These are phyloP conservation scores for Chrysanthemum makinoi DNA, from an alignment of 129 eudicot species.

Conservation along the genomic window DNA sequence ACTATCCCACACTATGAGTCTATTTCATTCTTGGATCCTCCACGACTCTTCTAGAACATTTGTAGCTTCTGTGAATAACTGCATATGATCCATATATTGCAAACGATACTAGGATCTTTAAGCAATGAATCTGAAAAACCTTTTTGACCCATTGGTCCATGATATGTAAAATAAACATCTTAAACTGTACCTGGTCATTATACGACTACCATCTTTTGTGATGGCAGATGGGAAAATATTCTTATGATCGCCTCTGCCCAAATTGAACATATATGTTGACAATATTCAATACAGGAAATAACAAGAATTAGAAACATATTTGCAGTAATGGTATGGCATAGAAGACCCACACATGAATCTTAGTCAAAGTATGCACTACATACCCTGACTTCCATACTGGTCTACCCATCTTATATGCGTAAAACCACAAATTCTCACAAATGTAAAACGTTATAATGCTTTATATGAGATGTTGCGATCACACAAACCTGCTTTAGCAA, in stretches of 20 bases:
- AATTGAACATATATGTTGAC: slow-evolving; percentile 84
- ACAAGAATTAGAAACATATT: not conserved
- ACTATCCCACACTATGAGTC: too few relatives aligned
- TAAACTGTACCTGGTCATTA: slow-evolving; percentile 77
- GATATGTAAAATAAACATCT: not conserved
- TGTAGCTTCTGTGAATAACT: slow-evolving; percentile 90
- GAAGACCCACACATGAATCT: not conserved
- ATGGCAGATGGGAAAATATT: slow-evolving; percentile 84
- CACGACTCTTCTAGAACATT: slow-evolving; percentile 74
- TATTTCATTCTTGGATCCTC: slow-evolving; percentile 77
- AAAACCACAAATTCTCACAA: not conserved
- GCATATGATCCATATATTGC: slow-evolving; percentile 20
- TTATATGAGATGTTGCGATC: not conserved
- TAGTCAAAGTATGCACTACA: not conserved
- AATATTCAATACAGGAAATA: slow-evolving; percentile 48
- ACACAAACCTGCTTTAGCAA: slow-evolving; percentile 81
- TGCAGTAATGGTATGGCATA: not conserved
- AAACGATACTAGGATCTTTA: not conserved
- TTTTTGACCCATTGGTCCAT: not conserved
- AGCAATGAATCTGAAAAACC: not conserved
- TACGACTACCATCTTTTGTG: slow-evolving; percentile 94
- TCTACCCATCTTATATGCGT: not conserved
- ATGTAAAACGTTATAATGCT: not conserved
- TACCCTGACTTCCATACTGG: not conserved
- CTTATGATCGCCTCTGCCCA: slow-evolving; percentile 81